A percentile compares a stretch with the other conserved stretches of the same genome.
Conservation (phyloP, 2,329 filamentous ascomycete species). For the Cytospora schulzeri region DNA sequence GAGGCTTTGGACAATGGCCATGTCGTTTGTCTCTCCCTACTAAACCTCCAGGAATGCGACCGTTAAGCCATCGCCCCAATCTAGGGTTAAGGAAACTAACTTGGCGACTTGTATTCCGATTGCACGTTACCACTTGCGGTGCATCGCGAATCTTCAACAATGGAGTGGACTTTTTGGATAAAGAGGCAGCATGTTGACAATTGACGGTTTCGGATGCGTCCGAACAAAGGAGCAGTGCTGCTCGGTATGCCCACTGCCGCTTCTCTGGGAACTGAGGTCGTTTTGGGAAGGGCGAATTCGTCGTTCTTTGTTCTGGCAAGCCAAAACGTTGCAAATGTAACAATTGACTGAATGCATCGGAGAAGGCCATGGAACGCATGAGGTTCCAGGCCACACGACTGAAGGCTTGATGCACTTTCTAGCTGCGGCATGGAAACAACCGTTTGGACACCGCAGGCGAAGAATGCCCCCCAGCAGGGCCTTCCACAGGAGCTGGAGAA, state of each 20-base stretch:
- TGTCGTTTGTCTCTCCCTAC: constrained; percentile 10
- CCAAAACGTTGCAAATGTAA: background rate
- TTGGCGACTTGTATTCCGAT: constrained; percentile 7
- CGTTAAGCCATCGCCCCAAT: background rate
- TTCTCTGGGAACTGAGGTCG: constrained; percentile 3
- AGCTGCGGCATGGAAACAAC: background rate
- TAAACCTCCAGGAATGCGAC: background rate
- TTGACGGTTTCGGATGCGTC: constrained; percentile 23
- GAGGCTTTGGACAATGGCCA: constrained; percentile 22
- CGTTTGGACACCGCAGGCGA: background rate
- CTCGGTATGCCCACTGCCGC: background rate
- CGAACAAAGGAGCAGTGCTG: constrained; percentile 18
- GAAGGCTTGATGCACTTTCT: background rate
- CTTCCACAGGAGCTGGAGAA: background rate
- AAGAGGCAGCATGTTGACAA: constrained; percentile 1
- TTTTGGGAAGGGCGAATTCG: background rate
- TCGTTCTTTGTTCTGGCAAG: background rate
- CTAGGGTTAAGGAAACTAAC: constrained; percentile 1
- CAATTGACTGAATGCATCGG: background rate
- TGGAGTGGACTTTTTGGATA: background rate
- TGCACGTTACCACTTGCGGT: constrained; percentile 10
- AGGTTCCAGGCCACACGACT: background rate
- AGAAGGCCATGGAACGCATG: background rate
- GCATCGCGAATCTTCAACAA: background rate
- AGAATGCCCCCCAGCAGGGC: background rate